Conservation (phyloP, 352 stramenopile species). For the Plasmopara halstedii region DNA sequence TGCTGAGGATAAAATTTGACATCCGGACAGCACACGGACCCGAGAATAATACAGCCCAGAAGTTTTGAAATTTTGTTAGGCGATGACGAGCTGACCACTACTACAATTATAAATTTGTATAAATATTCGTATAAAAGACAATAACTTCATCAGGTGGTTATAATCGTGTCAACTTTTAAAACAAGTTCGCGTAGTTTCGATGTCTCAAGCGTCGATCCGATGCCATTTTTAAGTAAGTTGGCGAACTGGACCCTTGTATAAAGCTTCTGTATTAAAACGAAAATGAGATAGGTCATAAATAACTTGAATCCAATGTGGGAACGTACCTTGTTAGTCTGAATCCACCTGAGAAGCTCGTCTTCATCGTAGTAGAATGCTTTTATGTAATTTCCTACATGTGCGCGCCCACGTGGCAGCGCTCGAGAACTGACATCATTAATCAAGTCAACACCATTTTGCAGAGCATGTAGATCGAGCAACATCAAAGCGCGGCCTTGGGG, state of each 20-base stretch:
- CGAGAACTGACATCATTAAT: constrained; percentile 71
- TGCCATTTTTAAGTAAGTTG: constrained; percentile 60
- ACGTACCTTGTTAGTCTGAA: constrained; percentile 61
- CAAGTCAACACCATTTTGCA: constrained; percentile 76
- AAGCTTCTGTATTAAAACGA: constrained; percentile 24
- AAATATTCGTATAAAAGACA: constrained; percentile 28
- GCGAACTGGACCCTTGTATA: constrained; percentile 58
- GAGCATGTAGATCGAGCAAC: constrained; percentile 93
- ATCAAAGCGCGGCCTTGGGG: constrained; percentile 94
- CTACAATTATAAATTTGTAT: constrained; percentile 25
- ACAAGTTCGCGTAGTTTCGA: constrained; percentile 53
- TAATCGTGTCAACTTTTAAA: constrained; percentile 49
- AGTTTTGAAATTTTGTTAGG: too few relatives aligned
- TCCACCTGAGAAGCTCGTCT: constrained; percentile 77
- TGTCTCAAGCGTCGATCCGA: constrained; percentile 45
- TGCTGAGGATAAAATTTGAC: too few relatives aligned
- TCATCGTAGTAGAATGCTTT: constrained; percentile 89
- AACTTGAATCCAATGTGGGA: not conserved
- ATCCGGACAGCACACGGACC: too few relatives aligned
- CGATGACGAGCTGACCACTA: constrained; percentile 6
- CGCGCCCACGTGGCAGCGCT: constrained; percentile 35
- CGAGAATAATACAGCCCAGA: too few relatives aligned
- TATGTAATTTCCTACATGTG: constrained; percentile 78
- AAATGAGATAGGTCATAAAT: constrained; percentile 1
- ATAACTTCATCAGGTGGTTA: constrained; percentile 25